These are phyloP conservation scores for Acanthamoeba royreba DNA, from an alignment of 208 protist genomes.

Conservation along the genomic window DNA sequence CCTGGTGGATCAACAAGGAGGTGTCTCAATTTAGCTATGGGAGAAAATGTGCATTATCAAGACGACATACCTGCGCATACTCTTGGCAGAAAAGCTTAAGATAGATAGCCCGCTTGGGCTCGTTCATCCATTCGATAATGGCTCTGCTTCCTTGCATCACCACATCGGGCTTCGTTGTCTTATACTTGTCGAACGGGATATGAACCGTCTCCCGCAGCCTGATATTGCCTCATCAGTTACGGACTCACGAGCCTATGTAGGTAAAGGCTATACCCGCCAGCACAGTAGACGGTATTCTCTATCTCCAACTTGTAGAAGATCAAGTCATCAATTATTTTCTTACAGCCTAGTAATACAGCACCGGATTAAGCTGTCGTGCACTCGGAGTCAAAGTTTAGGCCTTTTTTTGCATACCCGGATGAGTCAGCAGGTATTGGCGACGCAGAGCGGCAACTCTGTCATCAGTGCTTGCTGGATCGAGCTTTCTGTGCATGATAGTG, in stretches of 20 bases:
- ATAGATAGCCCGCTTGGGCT: background rate
- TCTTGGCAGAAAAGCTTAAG: conserved; percentile 29
- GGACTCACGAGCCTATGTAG: no score
- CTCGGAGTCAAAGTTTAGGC: no score
- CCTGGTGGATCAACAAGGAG: background rate
- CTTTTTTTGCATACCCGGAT: no score
- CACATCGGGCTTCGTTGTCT: background rate
- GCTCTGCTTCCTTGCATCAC: background rate
- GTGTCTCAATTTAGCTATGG: background rate
- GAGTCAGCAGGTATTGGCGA: background rate
- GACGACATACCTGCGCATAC: background rate
- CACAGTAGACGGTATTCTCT: background rate
- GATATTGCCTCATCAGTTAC: background rate
- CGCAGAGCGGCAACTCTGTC: background rate
- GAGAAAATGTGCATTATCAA: background rate
- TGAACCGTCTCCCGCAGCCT: conserved; percentile 12
- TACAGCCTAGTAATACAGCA: no score
- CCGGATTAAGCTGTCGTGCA: no score
- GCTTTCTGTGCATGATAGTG: background rate
- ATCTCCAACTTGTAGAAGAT: conserved; percentile 5
- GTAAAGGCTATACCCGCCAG: background rate
- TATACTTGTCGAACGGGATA: background rate
- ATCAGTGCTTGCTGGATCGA: background rate
- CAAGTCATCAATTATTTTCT: background rate
- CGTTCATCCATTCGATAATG: conserved; percentile 35